These are phyloP conservation scores for Cymodocea nodosa DNA, from an alignment of 116 monocot species.

Conservation along the genomic window DNA sequence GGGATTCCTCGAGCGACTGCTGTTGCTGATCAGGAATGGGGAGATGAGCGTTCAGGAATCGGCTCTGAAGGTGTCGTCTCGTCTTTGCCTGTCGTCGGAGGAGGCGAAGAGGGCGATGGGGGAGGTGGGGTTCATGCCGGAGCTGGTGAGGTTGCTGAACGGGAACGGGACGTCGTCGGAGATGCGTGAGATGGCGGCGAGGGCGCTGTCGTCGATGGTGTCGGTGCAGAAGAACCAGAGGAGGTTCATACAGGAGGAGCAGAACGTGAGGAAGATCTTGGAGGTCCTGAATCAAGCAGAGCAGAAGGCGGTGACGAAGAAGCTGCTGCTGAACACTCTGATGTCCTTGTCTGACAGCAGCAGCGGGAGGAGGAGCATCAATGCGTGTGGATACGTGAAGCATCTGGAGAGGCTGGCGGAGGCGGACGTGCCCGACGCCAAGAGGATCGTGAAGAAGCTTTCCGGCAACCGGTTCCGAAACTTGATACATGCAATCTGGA, in stretches of 20 bases:
- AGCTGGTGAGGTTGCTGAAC: slow-evolving; percentile 32
- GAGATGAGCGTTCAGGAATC: slow-evolving; percentile 32
- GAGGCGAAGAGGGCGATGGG: slow-evolving; percentile 45
- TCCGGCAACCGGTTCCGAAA: slow-evolving; percentile 34
- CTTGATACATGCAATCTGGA: slow-evolving; percentile 43
- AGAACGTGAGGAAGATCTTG: slow-evolving; percentile 31
- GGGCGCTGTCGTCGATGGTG: slow-evolving; percentile 30
- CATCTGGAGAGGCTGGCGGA: slow-evolving; percentile 41
- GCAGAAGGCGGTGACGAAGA: slow-evolving; percentile 23
- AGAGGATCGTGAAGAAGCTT: slow-evolving; percentile 61
- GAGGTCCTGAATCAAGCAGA: slow-evolving; percentile 25
- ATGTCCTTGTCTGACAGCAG: slow-evolving; percentile 33
- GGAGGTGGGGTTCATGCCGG: slow-evolving; percentile 35
- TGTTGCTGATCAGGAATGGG: slow-evolving; percentile 28
- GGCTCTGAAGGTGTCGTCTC: slow-evolving; percentile 22
- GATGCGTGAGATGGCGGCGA: slow-evolving; percentile 38
- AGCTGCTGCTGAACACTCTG: slow-evolving; percentile 31
- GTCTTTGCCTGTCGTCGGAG: slow-evolving; percentile 27
- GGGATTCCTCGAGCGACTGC: slow-evolving; percentile 28
- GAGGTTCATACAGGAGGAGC: slow-evolving; percentile 34
- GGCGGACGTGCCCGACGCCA: slow-evolving; percentile 31
- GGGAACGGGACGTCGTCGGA: slow-evolving; percentile 17
- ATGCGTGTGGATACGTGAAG: slow-evolving; percentile 28
- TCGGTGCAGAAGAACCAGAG: slow-evolving; percentile 28
- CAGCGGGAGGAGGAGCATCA: slow-evolving; percentile 43